Base-by-base conservation (phyloP, 345 rosid genomes). In the Pistacia vera region DNA sequence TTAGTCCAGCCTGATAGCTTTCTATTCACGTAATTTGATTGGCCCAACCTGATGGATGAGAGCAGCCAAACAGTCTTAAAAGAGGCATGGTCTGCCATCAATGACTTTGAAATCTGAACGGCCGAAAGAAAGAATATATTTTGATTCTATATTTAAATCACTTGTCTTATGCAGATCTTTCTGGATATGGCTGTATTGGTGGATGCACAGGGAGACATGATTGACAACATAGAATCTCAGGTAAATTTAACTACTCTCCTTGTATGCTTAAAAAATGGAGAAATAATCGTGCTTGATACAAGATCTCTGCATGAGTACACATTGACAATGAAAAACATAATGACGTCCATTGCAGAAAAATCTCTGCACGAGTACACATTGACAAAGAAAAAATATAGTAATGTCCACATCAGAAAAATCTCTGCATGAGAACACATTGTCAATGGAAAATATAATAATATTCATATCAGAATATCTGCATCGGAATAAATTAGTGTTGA, bases 171-270 rank as follows among this genome's bases (percentile, higher is more conserved):
- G 85, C 93, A 96, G 99, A 81, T 92, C 78, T 97, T 92, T 85
- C 81, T 94, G 63, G 98, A 97, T 77, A 94, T 97, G 92, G 98
- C 98, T 0, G 99, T 94, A 65, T 75, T 97, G 83, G 98, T 94
- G 59, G 95, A 97, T 67, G 93, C 95, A 57, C 98, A 94, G 68
- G 97, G 98, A 70, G 97, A 97, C 70, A 86, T 94, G 97, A 83
- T 97, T 3, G 91, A 97, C 88, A 88, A 90, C 84, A 97, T 94
- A 67, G 99, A 97, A 84, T 83, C 90, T 44, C 94, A 94, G 90
- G 98, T 93, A 87, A 68, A 46, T 8, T 22, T 44, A 64, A 33
- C 72, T 33, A 11, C 17, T 72, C 18, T 30, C 8, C 22, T 2
- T 59, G 7, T 13, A 8, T n/a, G 3, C 4, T 3, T 55, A 5